Base-by-base conservation (phyloP, 2,329 filamentous ascomycete genomes). In the Thermomyces lanuginosus region DNA sequence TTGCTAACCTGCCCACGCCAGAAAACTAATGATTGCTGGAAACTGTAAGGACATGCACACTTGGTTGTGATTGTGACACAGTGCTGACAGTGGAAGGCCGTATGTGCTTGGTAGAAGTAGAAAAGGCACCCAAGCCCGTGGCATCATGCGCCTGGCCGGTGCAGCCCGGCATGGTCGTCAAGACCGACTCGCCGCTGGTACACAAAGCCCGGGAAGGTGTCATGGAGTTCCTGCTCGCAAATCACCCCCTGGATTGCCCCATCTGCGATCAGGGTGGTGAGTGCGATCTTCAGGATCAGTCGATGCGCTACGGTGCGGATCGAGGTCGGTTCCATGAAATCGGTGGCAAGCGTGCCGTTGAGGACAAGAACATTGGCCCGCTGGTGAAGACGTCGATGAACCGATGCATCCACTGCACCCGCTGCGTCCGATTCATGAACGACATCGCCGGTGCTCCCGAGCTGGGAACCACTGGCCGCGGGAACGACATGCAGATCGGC, bases 381-480 rank as follows among this genome's bases (percentile, higher is more conserved):
- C 59, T 98, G 42, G 80, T 98, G 61, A 98, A 98, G 72, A 98
- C 89, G 3, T 98, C 89, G 26, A 98, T 98, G 89, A 98, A 98
- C 68, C 72, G 89, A 53, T 98, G 89, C 59, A 98, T 98, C 48
- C 89, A 98, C 65, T 98, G 89, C 67, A 98, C 89, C 37, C 75
- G 89, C 48, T 98, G 89, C 60, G 73, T 98, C 43, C 83, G 89
- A 49, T 98, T 98, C 58, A 80, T 89, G 52, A 98, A 95, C 59
- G 89, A 98, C 48, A 68, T 98, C 46, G 89, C 89, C 36, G 89
- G 89, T 46, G 89, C 89, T 34, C 83, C 89, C 18, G 89, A 98
- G 57, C 69, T 98, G 45, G 89, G 89, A 42, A 92, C 84, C 18
- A 79, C 79, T 16, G 89, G 89, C 49, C 80, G 89, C 63, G 89